Percentiles rank a stretch among this genome's conserved stretches.
Evolutionary conservation across 495 filamentous ascomycete species (phyloP).

Genomic region (Xylaria flabelliformis): DNA sequence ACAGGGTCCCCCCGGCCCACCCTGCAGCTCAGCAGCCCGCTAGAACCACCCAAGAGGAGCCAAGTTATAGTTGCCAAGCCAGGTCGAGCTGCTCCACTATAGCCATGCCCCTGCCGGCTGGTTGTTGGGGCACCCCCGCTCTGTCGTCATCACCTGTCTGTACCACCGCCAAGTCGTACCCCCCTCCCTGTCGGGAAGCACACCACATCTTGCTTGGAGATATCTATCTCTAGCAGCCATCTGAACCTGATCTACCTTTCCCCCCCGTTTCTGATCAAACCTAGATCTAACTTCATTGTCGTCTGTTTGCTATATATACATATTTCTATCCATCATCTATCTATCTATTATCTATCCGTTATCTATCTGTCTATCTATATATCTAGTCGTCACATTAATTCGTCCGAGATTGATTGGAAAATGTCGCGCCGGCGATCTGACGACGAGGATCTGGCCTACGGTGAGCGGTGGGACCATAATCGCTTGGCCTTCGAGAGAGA

Average conservation of each 20-base stretch:
- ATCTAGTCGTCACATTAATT: not conserved
- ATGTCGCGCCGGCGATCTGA: conserved; percentile 38
- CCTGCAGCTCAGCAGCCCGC: not conserved
- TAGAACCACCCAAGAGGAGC: not conserved
- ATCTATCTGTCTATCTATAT: not conserved
- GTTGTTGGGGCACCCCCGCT: not conserved
- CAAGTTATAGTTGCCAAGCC: conserved; percentile 1
- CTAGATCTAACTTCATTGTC: not conserved
- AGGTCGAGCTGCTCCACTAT: not conserved
- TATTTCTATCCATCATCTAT: too few relatives aligned
- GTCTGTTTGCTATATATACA: not conserved
- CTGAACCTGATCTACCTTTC: conserved; percentile 3
- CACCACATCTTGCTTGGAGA: conserved; percentile 7
- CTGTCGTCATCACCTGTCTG: conserved; percentile 24
- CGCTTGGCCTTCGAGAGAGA: conserved; percentile 46
- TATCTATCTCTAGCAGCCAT: conserved; percentile 8
- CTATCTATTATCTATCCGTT: too few relatives aligned
- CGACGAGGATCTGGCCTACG: conserved; percentile 45
- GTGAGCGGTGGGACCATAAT: conserved; percentile 52
- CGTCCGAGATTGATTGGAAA: not conserved
- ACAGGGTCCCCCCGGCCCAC: not conserved
- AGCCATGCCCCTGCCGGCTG: not conserved
- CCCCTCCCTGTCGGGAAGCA: not conserved
- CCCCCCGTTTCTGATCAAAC: not conserved
- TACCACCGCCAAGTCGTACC: not conserved